Evolutionary conservation across 306 rosid genomes (phyloP).

Genomic region (Psophocarpus tetragonolobus): DNA sequence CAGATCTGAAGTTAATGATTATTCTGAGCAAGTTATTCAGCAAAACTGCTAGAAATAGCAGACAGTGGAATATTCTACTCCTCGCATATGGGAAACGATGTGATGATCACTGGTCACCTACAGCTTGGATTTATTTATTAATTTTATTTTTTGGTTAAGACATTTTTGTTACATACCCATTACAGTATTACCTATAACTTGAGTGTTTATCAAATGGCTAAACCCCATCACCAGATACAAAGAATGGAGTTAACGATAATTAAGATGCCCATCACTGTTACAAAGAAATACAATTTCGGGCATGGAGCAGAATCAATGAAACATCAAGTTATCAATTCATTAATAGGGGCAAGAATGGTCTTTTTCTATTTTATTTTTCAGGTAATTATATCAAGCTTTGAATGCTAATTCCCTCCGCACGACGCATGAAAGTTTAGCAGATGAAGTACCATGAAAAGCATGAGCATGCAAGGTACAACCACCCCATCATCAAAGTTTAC

Average conservation of each 20-base stretch:
- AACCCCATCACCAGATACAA: neutral
- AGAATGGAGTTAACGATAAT: neutral
- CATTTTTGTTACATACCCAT: neutral
- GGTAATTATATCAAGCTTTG: neutral
- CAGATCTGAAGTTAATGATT: slow-evolving; percentile 22
- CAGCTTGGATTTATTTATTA: neutral
- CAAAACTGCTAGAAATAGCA: neutral
- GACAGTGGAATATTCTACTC: neutral
- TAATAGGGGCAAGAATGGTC: neutral
- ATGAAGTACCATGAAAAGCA: neutral
- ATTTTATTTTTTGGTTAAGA: neutral
- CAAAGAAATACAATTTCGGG: neutral
- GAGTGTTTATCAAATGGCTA: neutral
- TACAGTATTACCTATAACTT: too few relatives aligned
- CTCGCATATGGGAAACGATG: neutral
- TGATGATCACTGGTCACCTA: neutral
- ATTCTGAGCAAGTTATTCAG: neutral
- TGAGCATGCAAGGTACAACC: slow-evolving; percentile 41
- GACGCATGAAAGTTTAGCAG: slow-evolving; percentile 20
- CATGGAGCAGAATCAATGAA: neutral
- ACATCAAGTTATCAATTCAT: neutral
- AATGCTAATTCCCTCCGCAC: slow-evolving; percentile 2
- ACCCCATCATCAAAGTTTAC: slow-evolving; percentile 35
- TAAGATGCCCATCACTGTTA: neutral
- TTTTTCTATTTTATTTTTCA: neutral